Conservation (phyloP, 129 eudicot species). For the Smallanthus sonchifolius region DNA sequence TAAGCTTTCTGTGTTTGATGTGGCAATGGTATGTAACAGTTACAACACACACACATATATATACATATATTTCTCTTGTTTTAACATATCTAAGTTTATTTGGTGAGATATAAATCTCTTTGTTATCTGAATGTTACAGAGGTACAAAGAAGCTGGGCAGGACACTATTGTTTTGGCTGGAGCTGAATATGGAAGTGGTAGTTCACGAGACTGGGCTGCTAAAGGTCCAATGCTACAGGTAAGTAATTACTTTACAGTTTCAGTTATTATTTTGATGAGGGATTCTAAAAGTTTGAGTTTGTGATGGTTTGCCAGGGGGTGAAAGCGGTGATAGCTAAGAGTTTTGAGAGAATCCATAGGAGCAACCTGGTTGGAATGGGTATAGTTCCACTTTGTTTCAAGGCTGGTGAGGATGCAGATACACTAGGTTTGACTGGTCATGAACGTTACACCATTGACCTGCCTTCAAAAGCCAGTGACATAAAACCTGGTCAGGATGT, state of each 20-base stretch:
- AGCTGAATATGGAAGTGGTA: conserved; percentile 97
- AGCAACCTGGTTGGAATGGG: conserved; percentile 99
- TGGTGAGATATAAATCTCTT: not conserved
- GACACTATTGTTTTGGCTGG: conserved; percentile 90
- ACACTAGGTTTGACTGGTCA: conserved; percentile 87
- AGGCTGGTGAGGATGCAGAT: conserved; percentile 94
- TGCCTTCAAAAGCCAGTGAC: conserved; percentile 65
- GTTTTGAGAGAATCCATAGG: conserved; percentile 96
- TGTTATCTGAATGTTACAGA: conserved; percentile 38
- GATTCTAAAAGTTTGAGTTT: not conserved
- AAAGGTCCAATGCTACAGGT: conserved; percentile 97
- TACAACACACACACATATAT: not conserved
- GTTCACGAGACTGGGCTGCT: conserved; percentile 97
- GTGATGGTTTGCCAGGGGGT: conserved; percentile 58
- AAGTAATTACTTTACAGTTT: not conserved
- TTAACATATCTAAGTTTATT: not conserved
- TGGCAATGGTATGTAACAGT: conserved; percentile 59
- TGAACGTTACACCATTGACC: conserved; percentile 83
- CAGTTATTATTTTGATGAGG: not conserved
- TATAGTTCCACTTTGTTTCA: conserved; percentile 89
- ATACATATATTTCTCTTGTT: not conserved
- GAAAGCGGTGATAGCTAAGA: conserved; percentile 96
- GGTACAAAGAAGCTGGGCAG: conserved; percentile 81
- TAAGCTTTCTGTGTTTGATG: conserved; percentile 80
- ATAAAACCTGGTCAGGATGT: conserved; percentile 96